Evolutionary conservation across 768 basidiomycete species (phyloP), one percentile per base, ranked within the genome.

Genomic region (Phlegmacium glaucopus): DNA sequence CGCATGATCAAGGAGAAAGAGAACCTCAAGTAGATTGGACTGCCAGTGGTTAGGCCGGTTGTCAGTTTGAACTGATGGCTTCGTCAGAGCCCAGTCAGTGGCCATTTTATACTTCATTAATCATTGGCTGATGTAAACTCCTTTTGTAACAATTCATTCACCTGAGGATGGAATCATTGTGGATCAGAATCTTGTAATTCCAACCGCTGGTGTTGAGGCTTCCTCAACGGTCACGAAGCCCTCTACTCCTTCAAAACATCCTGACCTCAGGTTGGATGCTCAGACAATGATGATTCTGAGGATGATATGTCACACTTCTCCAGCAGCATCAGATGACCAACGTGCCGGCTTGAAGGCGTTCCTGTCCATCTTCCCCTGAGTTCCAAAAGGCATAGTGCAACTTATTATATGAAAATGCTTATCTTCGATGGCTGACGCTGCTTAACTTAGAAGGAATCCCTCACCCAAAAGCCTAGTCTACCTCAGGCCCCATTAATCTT

Each of bases 31-130:
- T 5, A 22, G 22, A 5, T 12, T 36, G 6, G 6, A 11, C 11
- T 36, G 4, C 10, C 32, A 4, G n/a, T 22, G 22, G n/a, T 22
- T 22, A 44, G 30, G 30, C 65, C 73, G 1, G 70, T 78, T 52
- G 65, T 77, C 12, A 68, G 72, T 48, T 50, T 74, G 42, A 66
- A 62, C 39, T 48, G 64, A 1, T 75, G 69, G 63, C 64, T 72
- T 57, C 61, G 65, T 5, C 70, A 68, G 2, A 72, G 69, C 47
- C 67, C 71, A 9, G 35, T 37, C 17, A 10, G 6, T n/a, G n/a
- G n/a, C n/a, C n/a, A n/a, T 7, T 17, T 37, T 11, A 32, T 6
- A 8, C 28, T 32, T 36, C 39, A 42, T 18, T 17, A 9, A n/a
- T 18, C 27, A 3, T 22, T 25, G 44, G 22, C 22, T 22, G 22